These are phyloP conservation scores for Apodospora peruviana DNA, from an alignment of 495 filamentous ascomycete genomes.

Conservation along the genomic window DNA sequence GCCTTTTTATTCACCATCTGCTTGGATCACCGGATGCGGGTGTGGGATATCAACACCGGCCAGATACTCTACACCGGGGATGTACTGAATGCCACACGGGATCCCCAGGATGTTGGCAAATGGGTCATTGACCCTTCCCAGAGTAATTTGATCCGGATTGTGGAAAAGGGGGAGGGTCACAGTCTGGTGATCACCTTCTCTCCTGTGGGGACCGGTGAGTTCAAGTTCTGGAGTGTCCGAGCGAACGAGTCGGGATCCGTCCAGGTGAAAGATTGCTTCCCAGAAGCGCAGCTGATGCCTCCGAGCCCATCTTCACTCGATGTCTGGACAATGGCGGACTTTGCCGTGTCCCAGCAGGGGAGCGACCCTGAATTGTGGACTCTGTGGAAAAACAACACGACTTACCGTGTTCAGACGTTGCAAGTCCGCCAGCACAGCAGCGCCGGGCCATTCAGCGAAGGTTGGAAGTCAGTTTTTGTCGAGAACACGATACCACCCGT, in stretches of 20 bases:
- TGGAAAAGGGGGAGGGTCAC: conserved; percentile 57
- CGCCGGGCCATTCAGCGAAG: conserved; percentile 54
- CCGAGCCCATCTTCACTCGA: conserved; percentile 64
- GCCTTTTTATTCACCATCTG: conserved; percentile 75
- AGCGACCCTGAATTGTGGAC: conserved; percentile 65
- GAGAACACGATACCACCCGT: conserved; percentile 54
- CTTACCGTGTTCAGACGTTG: conserved; percentile 63
- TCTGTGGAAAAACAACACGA: conserved; percentile 78
- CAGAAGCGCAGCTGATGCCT: conserved; percentile 57
- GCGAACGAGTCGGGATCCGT: conserved; percentile 56
- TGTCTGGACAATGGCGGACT: conserved; percentile 84
- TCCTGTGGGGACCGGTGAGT: conserved; percentile 76
- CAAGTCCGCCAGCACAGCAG: conserved; percentile 28
- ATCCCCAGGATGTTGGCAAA: conserved; percentile 52
- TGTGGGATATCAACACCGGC: conserved; percentile 76
- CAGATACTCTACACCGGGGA: conserved; percentile 67
- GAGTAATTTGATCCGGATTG: conserved; percentile 65
- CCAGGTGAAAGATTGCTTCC: conserved; percentile 64
- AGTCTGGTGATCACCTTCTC: conserved; percentile 82
- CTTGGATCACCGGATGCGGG: conserved; percentile 77
- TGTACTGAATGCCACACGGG: conserved; percentile 49
- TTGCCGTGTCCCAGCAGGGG: conserved; percentile 52
- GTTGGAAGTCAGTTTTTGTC: conserved; percentile 68
- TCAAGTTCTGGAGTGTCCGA: conserved; percentile 89
- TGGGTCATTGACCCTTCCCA: conserved; percentile 73